Evolutionary conservation across 2,329 filamentous ascomycete species (phyloP).

Genomic region (Calycina marina): DNA sequence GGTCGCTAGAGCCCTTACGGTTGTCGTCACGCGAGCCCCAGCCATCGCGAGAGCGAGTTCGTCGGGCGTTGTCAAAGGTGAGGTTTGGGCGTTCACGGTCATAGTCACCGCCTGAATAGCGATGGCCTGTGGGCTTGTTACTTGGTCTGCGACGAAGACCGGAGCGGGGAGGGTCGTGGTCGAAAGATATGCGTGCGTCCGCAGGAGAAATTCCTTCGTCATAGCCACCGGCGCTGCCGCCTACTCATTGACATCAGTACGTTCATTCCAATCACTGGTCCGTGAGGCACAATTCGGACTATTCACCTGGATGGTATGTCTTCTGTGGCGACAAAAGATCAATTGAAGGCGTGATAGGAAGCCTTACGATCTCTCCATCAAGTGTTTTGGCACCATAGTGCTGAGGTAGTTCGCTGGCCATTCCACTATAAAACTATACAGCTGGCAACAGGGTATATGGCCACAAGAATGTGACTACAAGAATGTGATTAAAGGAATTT

Average conservation of each 20-base stretch:
- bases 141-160: conserved; percentile 8
- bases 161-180: not conserved
- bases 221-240: too few relatives aligned
- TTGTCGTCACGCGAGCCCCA: not conserved
- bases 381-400: conserved; percentile 10
- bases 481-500: not conserved
- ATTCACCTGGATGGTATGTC: not conserved
- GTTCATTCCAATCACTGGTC: too few relatives aligned
- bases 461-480: not conserved
- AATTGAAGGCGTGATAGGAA: conserved; percentile 3
- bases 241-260: too few relatives aligned
- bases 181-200: not conserved
- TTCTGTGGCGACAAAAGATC: not conserved
- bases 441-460: too few relatives aligned
- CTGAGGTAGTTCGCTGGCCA: conserved; percentile 11
- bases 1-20: not conserved
- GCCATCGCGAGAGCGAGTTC: not conserved
- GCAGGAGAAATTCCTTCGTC: not conserved
- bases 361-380: conserved; percentile 13
- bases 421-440: not conserved
- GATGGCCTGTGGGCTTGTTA: conserved; percentile 5
- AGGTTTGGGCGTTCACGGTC: conserved; percentile 8
- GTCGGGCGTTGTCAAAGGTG: conserved; percentile 4
- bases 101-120: conserved; percentile 11
- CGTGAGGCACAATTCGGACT: not conserved